Evolutionary conservation across 1,284 basidiomycete species (phyloP).

Genomic region (Ceratobasidium papillatum): DNA sequence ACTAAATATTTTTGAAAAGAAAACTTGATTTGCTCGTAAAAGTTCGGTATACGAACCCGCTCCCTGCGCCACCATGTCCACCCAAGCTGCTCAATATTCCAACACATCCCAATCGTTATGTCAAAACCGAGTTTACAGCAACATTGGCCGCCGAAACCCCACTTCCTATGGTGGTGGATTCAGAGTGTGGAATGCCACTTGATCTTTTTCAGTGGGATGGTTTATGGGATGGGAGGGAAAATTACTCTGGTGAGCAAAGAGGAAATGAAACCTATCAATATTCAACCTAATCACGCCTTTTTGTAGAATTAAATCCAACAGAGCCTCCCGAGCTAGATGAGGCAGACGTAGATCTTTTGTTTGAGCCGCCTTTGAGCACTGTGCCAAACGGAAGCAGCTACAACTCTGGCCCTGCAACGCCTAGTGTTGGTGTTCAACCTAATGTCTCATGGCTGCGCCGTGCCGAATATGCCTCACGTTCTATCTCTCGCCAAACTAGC

Average conservation of each 20-base stretch:
- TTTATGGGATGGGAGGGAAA: slow-evolving; percentile 79
- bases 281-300: not conserved
- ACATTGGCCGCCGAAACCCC: slow-evolving; percentile 80
- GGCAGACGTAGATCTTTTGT: slow-evolving; percentile 65
- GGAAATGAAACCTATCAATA: not conserved
- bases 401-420: slow-evolving; percentile 52
- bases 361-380: slow-evolving; percentile 50
- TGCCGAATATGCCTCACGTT: slow-evolving; percentile 80
- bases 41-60: slow-evolving; percentile 90
- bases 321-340: slow-evolving; percentile 65
- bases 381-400: slow-evolving; percentile 7
- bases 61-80: slow-evolving; percentile 93
- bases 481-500: slow-evolving; percentile 36
- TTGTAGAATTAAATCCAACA: slow-evolving; percentile 69
- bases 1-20: slow-evolving; percentile 48
- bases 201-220: slow-evolving; percentile 84
- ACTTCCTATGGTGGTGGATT: slow-evolving; percentile 92
- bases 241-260: slow-evolving; percentile 67
- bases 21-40: slow-evolving; percentile 90
- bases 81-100: slow-evolving; percentile 90
- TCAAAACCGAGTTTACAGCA: slow-evolving; percentile 82
- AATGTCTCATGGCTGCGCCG: slow-evolving; percentile 90
- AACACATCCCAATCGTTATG: slow-evolving; percentile 86
- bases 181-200: slow-evolving; percentile 93
- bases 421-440: slow-evolving; percentile 48